Evolutionary conservation across 2,329 filamentous ascomycete genomes (phyloP), one percentile per base, ranked within the genome.

Genomic region (Fusarium sp.): DNA sequence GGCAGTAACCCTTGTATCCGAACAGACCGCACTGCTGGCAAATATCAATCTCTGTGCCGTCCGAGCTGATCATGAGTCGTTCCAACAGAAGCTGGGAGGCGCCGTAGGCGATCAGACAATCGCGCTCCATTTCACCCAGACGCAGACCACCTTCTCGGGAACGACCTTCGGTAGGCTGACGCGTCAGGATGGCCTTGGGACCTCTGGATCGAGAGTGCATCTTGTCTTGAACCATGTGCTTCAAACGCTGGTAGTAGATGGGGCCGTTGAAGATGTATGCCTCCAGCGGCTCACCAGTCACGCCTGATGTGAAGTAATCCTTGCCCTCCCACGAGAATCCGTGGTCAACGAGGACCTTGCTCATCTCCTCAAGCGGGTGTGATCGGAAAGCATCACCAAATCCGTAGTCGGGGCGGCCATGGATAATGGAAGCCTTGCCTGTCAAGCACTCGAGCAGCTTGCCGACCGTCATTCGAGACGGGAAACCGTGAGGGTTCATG

Each of bases 401-500:
- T 25, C 96, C 96, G 78, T 97, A 97, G 75, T 97, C 91, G 66
- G 93, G 90, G 7, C 91, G 90, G 4, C 96, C 96, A 64, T 90
- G 87, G 4, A 99, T 81, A 2, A 99, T 90, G 11, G 94, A 93
- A 0, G 96, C 96, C 81, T 99, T 99, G 70, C 96, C 96, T 0
- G 94, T 93, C 14, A 99, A 85, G 46, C 97, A 92, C 78, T 99
- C 96, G 55, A 99, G 88, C 84, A 99, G 91, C 81, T 99, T 99
- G 31, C 96, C 96, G 68, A 99, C 96, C 58, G 96, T 99, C 96
- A 99, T 99, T 80, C 96, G 96, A 31, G 95, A 98, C 1, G 96
- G 96, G 86, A 99, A 99, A 89, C 96, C 96, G 82, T 99, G 96
- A 0, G 96, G 96, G 83, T 99, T 99, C 96, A 99, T 99, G 87